Percentiles rank a stretch among this genome's conserved stretches.
Evolutionary conservation across 495 filamentous ascomycete genomes (phyloP).

Genomic region (Jackrogersella minutella): DNA sequence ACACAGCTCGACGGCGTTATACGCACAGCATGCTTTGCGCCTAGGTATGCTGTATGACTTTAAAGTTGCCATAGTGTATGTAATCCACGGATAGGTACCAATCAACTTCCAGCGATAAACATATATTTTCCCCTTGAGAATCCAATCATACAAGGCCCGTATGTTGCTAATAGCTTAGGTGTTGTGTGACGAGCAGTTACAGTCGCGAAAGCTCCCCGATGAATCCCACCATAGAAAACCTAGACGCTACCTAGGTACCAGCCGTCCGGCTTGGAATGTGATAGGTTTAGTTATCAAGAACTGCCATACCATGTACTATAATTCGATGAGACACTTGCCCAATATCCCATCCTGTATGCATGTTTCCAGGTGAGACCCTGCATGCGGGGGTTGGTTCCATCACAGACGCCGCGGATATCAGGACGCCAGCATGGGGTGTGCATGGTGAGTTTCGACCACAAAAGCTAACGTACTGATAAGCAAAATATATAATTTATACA

Average conservation of each 20-base stretch:
- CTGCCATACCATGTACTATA: conserved; percentile 3
- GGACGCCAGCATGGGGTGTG: conserved; percentile 28
- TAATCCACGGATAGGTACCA: too few relatives aligned
- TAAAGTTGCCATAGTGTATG: neutral
- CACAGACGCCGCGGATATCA: conserved; percentile 22
- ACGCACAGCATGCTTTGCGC: neutral
- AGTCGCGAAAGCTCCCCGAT: conserved; percentile 5
- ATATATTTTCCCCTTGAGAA: too few relatives aligned
- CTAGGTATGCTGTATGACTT: neutral
- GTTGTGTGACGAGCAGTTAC: neutral
- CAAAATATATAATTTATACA: conserved; percentile 23
- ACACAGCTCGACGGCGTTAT: neutral
- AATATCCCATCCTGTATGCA: too few relatives aligned
- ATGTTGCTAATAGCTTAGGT: too few relatives aligned
- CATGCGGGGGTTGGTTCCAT: conserved; percentile 31
- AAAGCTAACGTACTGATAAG: conserved; percentile 36
- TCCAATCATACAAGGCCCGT: too few relatives aligned
- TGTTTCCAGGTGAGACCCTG: conserved; percentile 32
- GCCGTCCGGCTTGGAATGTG: conserved; percentile 14
- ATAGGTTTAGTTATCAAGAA: conserved; percentile 23
- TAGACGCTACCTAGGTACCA: conserved; percentile 6
- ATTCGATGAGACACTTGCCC: conserved; percentile 7
- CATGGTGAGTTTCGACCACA: conserved; percentile 19
- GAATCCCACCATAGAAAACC: conserved; percentile 7
- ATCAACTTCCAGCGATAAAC: neutral